phyloP scores from a whole-genome alignment of 2,329 filamentous ascomycete species.

The Cladosporium halotolerans region DNA sequence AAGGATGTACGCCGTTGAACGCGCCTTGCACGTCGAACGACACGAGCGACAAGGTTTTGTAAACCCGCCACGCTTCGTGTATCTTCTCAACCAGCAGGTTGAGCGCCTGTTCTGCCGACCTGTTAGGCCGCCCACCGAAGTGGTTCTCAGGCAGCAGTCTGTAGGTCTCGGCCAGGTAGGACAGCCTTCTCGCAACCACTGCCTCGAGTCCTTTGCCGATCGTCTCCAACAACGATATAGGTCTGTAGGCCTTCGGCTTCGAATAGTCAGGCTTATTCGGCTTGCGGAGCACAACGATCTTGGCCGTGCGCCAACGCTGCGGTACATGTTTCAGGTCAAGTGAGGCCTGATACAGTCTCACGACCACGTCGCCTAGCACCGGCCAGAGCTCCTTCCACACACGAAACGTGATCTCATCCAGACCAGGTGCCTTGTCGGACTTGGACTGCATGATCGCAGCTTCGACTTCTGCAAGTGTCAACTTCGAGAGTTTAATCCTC shows the following conservation, averaged over 20 bases:
- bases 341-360: not conserved
- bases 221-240: not conserved
- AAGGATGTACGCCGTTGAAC: conserved; percentile 32
- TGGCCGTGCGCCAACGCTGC: not conserved
- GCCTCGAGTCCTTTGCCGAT: not conserved
- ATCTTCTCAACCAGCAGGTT: not conserved
- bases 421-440: not conserved
- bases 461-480: not conserved
- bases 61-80: not conserved
- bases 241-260: not conserved
- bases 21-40: conserved; percentile 28
- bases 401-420: not conserved
- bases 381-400: not conserved
- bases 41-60: conserved; percentile 15
- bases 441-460: not conserved
- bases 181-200: not conserved
- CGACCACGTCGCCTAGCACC: not conserved
- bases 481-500: not conserved
- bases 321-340: not conserved
- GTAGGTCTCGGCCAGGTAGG: not conserved
- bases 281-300: conserved; percentile 6
- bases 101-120: not conserved
- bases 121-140: not conserved
- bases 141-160: not conserved
- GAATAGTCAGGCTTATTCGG: not conserved